These are phyloP conservation scores for Fusarium sambucinum DNA, from an alignment of 2,329 filamentous ascomycete species.

Conservation along the genomic window DNA sequence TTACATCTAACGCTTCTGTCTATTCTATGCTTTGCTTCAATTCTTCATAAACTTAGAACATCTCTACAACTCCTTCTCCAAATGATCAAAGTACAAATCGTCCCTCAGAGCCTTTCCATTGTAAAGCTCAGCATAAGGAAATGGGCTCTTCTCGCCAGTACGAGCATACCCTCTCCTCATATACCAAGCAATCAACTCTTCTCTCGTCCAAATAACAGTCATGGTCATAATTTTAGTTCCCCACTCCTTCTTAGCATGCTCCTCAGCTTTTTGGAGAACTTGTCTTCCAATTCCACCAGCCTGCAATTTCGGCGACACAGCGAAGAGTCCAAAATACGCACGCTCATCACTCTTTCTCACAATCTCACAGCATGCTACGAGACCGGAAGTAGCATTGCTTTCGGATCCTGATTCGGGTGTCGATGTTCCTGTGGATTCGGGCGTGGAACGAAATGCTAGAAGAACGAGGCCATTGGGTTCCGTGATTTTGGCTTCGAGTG, in stretches of 20 bases:
- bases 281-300: constrained; percentile 58
- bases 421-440: constrained; percentile 14
- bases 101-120: constrained; percentile 55
- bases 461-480: constrained; percentile 54
- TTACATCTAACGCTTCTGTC: not conserved
- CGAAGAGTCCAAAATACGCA: constrained; percentile 63
- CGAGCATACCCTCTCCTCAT: constrained; percentile 56
- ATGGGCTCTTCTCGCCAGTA: constrained; percentile 56
- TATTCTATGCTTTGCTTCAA: not conserved
- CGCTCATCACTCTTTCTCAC: constrained; percentile 45
- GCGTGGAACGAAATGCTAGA: constrained; percentile 45
- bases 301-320: constrained; percentile 59
- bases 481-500: constrained; percentile 56
- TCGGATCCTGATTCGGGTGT: constrained; percentile 24
- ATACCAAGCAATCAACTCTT: constrained; percentile 62
- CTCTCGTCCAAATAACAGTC: constrained; percentile 58
- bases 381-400: constrained; percentile 37
- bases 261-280: constrained; percentile 58
- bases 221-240: constrained; percentile 56
- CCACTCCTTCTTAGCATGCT: constrained; percentile 51
- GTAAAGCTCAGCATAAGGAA: constrained; percentile 56
- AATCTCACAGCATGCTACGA: constrained; percentile 62
- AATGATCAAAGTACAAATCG: constrained; percentile 58
- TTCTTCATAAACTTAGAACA: not conserved
- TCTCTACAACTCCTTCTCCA: constrained; percentile 56